Percentiles rank a stretch among this genome's conserved stretches.
These are phyloP conservation scores for Blastocystis sp. DNA, from an alignment of 352 stramenopile species.

Conservation along the genomic window DNA sequence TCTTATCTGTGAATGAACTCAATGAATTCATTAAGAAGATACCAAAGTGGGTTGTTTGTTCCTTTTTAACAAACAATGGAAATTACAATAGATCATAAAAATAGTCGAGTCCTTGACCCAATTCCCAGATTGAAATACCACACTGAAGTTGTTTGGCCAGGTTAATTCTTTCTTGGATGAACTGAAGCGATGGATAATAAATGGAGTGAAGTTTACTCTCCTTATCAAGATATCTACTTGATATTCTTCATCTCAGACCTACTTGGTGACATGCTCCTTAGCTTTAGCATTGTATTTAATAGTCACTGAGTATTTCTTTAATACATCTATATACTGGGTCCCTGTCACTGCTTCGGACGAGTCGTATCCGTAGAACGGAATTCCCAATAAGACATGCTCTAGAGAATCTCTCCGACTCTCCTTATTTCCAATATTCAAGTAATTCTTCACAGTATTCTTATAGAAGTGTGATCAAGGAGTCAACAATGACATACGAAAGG, in stretches of 20 bases:
- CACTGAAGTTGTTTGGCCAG: slow-evolving; percentile 32
- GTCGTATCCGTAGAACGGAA: slow-evolving; percentile 55
- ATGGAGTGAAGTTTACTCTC: neutral
- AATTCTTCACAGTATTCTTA: slow-evolving; percentile 7
- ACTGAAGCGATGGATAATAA: slow-evolving; percentile 28
- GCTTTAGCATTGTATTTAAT: neutral
- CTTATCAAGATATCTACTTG: neutral
- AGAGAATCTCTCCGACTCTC: neutral
- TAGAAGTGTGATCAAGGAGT: slow-evolving; percentile 7
- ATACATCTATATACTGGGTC: neutral
- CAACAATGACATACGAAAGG: neutral
- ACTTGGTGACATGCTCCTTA: neutral
- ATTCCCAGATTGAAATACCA: slow-evolving; percentile 57
- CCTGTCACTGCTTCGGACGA: neutral
- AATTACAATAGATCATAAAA: slow-evolving; percentile 46
- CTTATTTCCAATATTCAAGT: neutral
- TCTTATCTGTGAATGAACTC: slow-evolving; percentile 21
- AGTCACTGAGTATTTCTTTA: neutral
- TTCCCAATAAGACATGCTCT: slow-evolving; percentile 11
- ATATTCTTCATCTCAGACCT: neutral
- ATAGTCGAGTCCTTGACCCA: slow-evolving; percentile 55
- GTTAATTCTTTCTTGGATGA: slow-evolving; percentile 25
- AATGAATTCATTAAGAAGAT: slow-evolving; percentile 37
- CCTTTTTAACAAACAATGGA: slow-evolving; percentile 8
- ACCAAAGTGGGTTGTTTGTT: neutral